Evolutionary conservation across 106 monocot species (phyloP).

Genomic region (Apostasia shenzhenica): DNA sequence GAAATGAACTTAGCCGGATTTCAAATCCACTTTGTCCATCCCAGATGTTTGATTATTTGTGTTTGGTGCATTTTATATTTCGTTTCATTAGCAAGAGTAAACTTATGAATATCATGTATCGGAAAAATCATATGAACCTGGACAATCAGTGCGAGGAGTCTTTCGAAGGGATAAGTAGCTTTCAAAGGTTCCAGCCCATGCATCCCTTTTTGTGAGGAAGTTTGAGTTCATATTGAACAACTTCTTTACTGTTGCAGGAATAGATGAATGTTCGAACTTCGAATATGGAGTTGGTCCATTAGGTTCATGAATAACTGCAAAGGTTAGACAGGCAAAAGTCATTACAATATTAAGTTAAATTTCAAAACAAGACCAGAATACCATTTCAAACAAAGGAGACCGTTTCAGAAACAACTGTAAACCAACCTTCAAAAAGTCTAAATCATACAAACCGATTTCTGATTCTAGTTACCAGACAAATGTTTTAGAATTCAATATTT

Average conservation of each 20-base stretch:
- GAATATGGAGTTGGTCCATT: slow-evolving; percentile 67
- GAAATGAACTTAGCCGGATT: no score
- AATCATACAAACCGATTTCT: background rate
- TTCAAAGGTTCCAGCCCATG: slow-evolving; percentile 84
- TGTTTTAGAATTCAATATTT: no score
- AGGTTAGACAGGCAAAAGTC: background rate
- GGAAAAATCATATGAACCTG: slow-evolving; percentile 35
- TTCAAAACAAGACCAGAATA: background rate
- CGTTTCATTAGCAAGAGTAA: no score
- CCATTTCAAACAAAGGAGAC: background rate
- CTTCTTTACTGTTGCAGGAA: slow-evolving; percentile 59
- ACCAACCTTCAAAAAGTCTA: background rate
- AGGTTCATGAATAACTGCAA: slow-evolving; percentile 85
- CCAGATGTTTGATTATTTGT: no score
- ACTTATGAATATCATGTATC: no score
- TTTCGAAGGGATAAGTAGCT: slow-evolving; percentile 59
- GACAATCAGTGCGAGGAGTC: slow-evolving; percentile 84
- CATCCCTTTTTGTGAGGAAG: slow-evolving; percentile 88
- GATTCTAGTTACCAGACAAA: background rate
- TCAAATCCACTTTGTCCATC: no score
- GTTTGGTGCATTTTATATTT: no score
- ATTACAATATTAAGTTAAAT: no score
- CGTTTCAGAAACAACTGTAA: background rate
- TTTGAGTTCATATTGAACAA: slow-evolving; percentile 71
- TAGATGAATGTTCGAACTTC: slow-evolving; percentile 78